Conservation (phyloP, 768 basidiomycete genomes). For the Lentinula boryana region DNA sequence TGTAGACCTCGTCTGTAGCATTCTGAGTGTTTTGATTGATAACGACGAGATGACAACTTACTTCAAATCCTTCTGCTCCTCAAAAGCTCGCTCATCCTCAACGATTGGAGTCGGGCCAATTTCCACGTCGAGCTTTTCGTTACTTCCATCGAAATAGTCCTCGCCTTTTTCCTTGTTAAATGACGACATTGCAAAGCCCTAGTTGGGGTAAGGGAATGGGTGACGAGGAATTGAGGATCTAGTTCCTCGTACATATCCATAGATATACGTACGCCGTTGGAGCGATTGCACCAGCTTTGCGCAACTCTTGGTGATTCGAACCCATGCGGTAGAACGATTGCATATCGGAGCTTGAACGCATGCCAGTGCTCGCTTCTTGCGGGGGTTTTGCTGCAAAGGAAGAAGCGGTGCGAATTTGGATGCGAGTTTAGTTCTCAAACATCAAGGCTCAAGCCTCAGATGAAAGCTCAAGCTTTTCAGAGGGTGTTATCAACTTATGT, state of each 20-base stretch:
- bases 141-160: not conserved
- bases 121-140: not conserved
- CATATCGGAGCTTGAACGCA: not conserved
- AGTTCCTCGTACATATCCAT: no score
- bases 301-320: not conserved
- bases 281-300: not conserved
- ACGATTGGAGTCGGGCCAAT: not conserved
- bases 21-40: no score
- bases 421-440: no score
- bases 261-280: not conserved
- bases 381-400: no score
- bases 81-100: not conserved
- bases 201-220: not conserved
- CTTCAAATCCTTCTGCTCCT: not conserved
- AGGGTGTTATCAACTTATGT: no score
- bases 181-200: not conserved
- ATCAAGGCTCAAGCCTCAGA: no score
- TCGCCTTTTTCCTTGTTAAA: not conserved
- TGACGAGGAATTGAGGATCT: not conserved
- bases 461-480: no score
- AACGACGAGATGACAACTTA: not conserved
- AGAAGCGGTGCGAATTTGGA: no score
- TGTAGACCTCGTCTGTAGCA: conserved; percentile 2
- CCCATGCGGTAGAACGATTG: not conserved
- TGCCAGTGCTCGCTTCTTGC: no score